A percentile compares a stretch with the other conserved stretches of the same genome.
Conservation (phyloP, 2,329 filamentous ascomycete species). For the Akanthomyces uredinophilus region DNA sequence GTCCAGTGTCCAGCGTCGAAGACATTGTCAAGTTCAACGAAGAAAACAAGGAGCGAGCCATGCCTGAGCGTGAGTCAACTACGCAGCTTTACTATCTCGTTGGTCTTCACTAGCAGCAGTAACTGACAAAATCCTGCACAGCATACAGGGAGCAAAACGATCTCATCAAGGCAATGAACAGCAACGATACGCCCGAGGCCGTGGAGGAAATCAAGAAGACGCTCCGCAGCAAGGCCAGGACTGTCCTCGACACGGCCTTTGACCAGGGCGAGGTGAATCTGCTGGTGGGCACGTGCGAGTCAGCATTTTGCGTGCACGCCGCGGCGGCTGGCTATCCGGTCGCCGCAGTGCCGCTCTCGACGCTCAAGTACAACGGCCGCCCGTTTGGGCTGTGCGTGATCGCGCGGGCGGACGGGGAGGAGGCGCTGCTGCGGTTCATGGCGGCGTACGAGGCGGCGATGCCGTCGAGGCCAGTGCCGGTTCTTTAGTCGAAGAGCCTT, state of each 20-base stretch:
- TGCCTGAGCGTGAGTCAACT: constrained; percentile 16
- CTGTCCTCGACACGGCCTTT: constrained; percentile 11
- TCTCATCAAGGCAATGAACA: constrained; percentile 17
- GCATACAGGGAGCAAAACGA: constrained; percentile 18
- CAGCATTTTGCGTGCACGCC: constrained; percentile 17
- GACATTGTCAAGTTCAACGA: constrained; percentile 22
- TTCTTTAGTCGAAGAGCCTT: background rate
- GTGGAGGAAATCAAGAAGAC: background rate
- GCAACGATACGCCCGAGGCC: constrained; percentile 5
- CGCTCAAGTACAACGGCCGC: constrained; percentile 16
- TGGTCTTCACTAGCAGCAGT: background rate
- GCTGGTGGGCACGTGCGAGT: constrained; percentile 15
- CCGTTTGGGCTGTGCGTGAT: constrained; percentile 18
- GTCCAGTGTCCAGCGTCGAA: constrained; percentile 6
- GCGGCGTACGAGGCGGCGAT: constrained; percentile 15
- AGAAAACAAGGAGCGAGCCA: constrained; percentile 17
- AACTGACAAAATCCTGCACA: background rate
- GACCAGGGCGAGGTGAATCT: constrained; percentile 11
- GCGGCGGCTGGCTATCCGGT: constrained; percentile 17
- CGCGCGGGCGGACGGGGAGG: constrained; percentile 15
- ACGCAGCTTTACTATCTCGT: background rate
- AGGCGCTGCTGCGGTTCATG: constrained; percentile 16
- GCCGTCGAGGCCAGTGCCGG: constrained; percentile 12
- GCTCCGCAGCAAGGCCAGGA: constrained; percentile 6
- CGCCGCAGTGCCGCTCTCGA: constrained; percentile 15